Conservation (phyloP, 139 green algal genomes). For the Tetradesmus lagerheimii region DNA sequence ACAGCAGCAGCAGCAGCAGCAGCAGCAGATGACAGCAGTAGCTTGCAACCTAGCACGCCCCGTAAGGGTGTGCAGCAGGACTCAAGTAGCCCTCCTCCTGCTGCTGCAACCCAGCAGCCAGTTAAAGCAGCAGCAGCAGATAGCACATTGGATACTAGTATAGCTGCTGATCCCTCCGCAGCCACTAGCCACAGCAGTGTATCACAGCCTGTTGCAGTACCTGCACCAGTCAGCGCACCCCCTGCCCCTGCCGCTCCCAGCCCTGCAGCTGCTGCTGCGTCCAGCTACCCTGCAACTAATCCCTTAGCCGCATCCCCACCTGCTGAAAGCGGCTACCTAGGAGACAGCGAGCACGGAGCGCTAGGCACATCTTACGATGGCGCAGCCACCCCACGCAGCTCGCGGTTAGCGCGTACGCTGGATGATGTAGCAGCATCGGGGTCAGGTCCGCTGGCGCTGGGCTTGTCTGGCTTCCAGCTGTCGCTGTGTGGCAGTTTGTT, state of each 20-base stretch:
- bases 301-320: slow-evolving; percentile 3
- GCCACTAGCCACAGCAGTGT: neutral
- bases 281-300: neutral
- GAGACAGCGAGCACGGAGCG: slow-evolving; percentile 28
- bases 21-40: slow-evolving; percentile 22
- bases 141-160: neutral
- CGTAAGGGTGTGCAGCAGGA: neutral
- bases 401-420: neutral
- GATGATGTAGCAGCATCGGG: neutral
- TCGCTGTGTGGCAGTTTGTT: slow-evolving; percentile 75
- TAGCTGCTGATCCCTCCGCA: neutral
- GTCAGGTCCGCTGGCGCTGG: neutral
- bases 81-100: neutral
- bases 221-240: neutral
- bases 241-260: neutral
- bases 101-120: neutral
- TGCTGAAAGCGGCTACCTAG: slow-evolving; percentile 51
- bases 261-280: neutral
- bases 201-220: neutral
- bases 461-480: slow-evolving; percentile 62
- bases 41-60: slow-evolving; percentile 23
- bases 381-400: neutral
- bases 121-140: neutral
- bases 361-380: slow-evolving; percentile 30
- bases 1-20: neutral